Evolutionary conservation across 2,329 filamentous ascomycete genomes (phyloP), one percentile per base, ranked within the genome.

Genomic region (Albifimbria verrucaria): DNA sequence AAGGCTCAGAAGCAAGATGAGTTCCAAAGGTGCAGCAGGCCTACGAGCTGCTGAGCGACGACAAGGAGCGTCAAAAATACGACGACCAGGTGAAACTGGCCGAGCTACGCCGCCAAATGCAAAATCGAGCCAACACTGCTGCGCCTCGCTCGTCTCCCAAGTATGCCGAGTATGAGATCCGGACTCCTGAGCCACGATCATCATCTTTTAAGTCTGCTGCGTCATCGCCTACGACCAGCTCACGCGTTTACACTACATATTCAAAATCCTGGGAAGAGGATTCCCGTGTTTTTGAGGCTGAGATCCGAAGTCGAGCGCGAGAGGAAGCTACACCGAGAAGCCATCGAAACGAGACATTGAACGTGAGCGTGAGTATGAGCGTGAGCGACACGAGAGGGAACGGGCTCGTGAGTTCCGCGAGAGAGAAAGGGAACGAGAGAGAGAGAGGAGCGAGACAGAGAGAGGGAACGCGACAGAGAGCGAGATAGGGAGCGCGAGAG

Each of bases 21-120:
- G 71, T 99, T 97, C 65, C 92, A 97, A 86, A 85, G 68, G 90
- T 97, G 28, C 92, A 97, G 70, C 85, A 92, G 63, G 92, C 94
- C 49, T 99, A 96, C 72, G 94, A 97, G 72, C 78, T 94, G 25
- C 82, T 99, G 55, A 89, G 85, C 64, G 87, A 97, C 66, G 88
- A 93, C 24, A 78, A 75, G 7, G 84, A 87, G 66, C 80, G 90
- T 55, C 72, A 77, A 54, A 85, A 86, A 60, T 96, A 97, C 70
- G 91, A 97, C 71, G 85, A 91, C 50, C 81, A 87, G 66, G 77
- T 88, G 56, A 84, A 79, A 62, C 70, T 92, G 57, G 83, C 82
- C 49, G 83, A 87, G 66, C 72, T 90, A 63, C 81, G 81, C 66
- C 83, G 82, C 69, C 72, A 81, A 60, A 64, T 74, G 57, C 62